Evolutionary conservation across 441 rosid species (phyloP).

Genomic region (Brassica balearica): DNA sequence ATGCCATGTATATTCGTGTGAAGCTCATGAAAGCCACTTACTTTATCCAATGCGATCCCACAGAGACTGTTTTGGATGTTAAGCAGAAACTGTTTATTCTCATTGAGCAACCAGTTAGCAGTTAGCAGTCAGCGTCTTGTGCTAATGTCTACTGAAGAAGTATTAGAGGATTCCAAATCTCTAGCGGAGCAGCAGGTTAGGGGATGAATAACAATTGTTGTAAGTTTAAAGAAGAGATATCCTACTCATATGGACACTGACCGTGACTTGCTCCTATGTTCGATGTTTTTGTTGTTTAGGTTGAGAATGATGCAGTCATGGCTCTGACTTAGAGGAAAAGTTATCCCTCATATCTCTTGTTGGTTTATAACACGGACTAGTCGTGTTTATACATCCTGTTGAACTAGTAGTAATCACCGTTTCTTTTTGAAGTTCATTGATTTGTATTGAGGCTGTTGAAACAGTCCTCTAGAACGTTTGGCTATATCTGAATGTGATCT

Average conservation of each 20-base stretch:
- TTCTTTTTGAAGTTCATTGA: no score
- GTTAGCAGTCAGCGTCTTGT: conserved; percentile 73
- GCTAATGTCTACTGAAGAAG: conserved; percentile 64
- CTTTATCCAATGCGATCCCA: conserved; percentile 84
- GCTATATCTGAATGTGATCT: neutral
- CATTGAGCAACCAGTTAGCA: conserved; percentile 69
- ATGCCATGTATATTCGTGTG: conserved; percentile 92
- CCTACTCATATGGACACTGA: no score
- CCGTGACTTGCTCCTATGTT: no score
- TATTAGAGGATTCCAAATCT: conserved; percentile 81
- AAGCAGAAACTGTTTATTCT: conserved; percentile 78
- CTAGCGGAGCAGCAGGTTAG: conserved; percentile 62
- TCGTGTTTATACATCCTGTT: no score
- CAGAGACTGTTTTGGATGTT: conserved; percentile 71
- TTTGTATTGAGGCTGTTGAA: no score
- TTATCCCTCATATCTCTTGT: conserved; percentile 20
- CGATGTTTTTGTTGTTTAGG: conserved; percentile 51
- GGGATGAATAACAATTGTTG: no score
- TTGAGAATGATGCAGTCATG: conserved; percentile 95
- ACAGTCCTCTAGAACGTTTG: no score
- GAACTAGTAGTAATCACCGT: no score
- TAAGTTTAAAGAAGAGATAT: no score
- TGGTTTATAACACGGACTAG: no score
- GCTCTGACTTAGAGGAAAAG: conserved; percentile 91
- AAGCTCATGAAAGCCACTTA: conserved; percentile 60